A percentile compares a stretch with the other conserved stretches of the same genome.
phyloP scores from a whole-genome alignment of 2,329 filamentous ascomycete species.

The Periconia digitata region DNA sequence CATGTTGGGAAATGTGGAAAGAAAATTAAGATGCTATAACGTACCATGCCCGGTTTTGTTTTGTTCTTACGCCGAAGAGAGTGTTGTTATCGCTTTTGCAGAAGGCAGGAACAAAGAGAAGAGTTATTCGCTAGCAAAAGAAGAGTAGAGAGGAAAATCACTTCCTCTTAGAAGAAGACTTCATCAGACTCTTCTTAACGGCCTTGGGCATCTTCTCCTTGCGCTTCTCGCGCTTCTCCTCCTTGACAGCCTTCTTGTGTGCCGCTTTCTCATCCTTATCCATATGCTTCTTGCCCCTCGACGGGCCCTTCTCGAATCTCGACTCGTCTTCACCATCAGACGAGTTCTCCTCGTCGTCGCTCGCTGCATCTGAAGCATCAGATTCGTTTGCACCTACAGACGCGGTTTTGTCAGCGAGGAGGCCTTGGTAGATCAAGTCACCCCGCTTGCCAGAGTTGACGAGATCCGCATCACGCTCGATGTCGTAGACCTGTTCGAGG shows the following conservation, averaged over 20 bases:
- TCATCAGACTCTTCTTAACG: constrained; percentile 85
- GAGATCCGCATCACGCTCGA: constrained; percentile 84
- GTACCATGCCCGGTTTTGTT: no score
- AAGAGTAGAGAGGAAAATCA: constrained; percentile 36
- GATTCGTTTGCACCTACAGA: constrained; percentile 44
- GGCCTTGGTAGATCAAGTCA: constrained; percentile 80
- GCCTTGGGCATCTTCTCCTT: constrained; percentile 97
- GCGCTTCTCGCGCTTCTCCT: constrained; percentile 90
- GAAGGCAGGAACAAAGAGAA: no score
- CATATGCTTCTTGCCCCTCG: constrained; percentile 62
- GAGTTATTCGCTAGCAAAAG: no score
- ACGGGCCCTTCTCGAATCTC: constrained; percentile 37
- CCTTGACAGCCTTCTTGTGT: constrained; percentile 90
- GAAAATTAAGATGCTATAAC: no score
- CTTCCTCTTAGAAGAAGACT: constrained; percentile 63
- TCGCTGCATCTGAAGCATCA: constrained; percentile 43
- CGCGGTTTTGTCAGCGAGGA: constrained; percentile 68
- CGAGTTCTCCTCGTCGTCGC: constrained; percentile 19
- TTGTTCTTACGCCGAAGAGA: no score
- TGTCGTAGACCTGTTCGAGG: constrained; percentile 92
- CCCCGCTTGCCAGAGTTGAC: constrained; percentile 72
- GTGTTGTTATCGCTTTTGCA: no score
- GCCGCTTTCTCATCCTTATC: constrained; percentile 88
- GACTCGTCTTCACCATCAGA: constrained; percentile 31
- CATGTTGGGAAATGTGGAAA: no score